Evolutionary conservation across 2,329 filamentous ascomycete species (phyloP).

Genomic region (Aureobasidium sp.): DNA sequence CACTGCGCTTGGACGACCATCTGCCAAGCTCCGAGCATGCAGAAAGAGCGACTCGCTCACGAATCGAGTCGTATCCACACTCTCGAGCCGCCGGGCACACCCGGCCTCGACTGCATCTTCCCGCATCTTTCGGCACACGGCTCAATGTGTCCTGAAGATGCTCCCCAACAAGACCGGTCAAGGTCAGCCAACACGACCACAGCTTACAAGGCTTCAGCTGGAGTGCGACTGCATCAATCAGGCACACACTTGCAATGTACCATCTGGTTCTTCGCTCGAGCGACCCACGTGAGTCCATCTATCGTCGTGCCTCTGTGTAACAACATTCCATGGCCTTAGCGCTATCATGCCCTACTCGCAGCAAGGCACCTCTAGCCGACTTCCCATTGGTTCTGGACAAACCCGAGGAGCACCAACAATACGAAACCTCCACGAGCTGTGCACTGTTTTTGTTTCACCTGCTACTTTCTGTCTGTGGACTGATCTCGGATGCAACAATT

Average conservation of each 20-base stretch:
- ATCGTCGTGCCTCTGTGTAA: neutral
- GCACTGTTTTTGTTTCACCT: conserved; percentile 8
- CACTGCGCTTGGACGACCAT: neutral
- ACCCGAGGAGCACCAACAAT: neutral
- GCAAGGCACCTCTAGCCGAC: conserved; percentile 4
- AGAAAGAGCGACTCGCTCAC: conserved; percentile 4
- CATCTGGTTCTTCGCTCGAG: neutral
- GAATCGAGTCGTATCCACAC: neutral
- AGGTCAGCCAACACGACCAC: neutral
- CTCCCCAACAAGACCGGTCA: neutral
- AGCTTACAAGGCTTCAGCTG: neutral
- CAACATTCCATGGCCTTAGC: neutral
- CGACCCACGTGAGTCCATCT: conserved; percentile 1
- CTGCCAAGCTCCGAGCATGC: neutral
- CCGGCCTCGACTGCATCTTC: neutral
- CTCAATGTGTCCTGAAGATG: neutral
- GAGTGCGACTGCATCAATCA: neutral
- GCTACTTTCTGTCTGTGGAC: neutral
- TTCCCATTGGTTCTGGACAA: neutral
- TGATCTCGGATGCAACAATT: conserved; percentile 9
- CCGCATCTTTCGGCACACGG: neutral
- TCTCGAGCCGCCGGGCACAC: neutral
- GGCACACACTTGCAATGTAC: neutral
- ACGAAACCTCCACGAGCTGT: conserved; percentile 8
- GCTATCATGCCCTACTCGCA: neutral